These are phyloP conservation scores for Pelargonium cotyledonis DNA, from an alignment of 441 rosid species.

Conservation along the genomic window DNA sequence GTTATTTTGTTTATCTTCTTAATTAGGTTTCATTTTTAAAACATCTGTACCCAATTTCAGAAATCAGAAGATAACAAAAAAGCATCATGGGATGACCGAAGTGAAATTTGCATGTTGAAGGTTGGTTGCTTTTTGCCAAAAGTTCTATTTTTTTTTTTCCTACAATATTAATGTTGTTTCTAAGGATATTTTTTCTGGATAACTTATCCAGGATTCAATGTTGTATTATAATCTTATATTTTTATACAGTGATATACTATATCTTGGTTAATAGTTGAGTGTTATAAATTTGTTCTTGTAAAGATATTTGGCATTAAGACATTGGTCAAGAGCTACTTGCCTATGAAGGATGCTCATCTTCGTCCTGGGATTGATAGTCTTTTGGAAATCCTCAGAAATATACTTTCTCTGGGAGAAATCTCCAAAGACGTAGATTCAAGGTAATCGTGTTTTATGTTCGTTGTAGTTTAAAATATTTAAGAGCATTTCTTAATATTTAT, in stretches of 20 bases:
- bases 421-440: constrained; percentile 74
- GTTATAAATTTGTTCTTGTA: constrained; percentile 9
- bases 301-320: constrained; percentile 95
- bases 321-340: constrained; percentile 90
- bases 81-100: constrained; percentile 71
- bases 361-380: constrained; percentile 77
- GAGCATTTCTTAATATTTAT: constrained; percentile 3
- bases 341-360: constrained; percentile 93
- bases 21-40: constrained; percentile 14
- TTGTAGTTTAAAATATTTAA: neutral
- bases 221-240: neutral
- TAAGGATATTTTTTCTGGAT: constrained; percentile 10
- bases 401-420: constrained; percentile 74
- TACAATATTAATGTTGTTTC: neutral
- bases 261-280: constrained; percentile 9
- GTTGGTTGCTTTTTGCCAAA: constrained; percentile 36
- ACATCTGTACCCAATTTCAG: constrained; percentile 41
- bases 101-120: constrained; percentile 84
- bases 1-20: constrained; percentile 13
- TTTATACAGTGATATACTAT: constrained; percentile 11
- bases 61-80: constrained; percentile 44
- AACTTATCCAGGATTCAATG: neutral
- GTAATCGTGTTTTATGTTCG: constrained; percentile 25
- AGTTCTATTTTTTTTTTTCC: constrained; percentile 6
- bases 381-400: constrained; percentile 55